Conservation (phyloP, 345 rosid genomes). For the Fremontodendron californicum region DNA sequence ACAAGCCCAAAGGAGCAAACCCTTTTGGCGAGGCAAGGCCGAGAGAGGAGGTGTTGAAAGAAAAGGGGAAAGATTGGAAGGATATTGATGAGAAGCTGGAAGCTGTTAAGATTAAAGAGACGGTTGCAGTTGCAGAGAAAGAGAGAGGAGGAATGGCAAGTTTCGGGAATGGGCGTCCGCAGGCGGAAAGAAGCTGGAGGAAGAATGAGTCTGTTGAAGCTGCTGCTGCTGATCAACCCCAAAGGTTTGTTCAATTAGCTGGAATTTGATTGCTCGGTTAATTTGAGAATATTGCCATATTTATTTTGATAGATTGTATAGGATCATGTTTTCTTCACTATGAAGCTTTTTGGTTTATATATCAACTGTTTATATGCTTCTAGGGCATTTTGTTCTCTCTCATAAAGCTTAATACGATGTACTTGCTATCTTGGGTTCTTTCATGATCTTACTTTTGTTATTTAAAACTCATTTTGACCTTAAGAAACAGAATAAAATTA, state of each 20-base stretch:
- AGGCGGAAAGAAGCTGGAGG: slow-evolving; percentile 46
- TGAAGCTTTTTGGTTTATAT: background rate
- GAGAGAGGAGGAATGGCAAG: slow-evolving; percentile 39
- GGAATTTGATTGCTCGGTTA: slow-evolving; percentile 21
- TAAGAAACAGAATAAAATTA: background rate
- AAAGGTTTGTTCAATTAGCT: slow-evolving; percentile 29
- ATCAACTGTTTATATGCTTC: background rate
- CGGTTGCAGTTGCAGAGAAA: slow-evolving; percentile 33
- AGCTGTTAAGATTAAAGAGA: slow-evolving; percentile 44
- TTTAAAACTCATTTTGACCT: background rate
- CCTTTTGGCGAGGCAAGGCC: slow-evolving; percentile 97
- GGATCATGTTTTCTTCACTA: background rate
- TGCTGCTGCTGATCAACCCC: slow-evolving; percentile 15
- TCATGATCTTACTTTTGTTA: background rate
- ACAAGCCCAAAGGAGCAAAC: slow-evolving; percentile 58
- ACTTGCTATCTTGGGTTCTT: slow-evolving; percentile 1
- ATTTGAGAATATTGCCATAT: slow-evolving; percentile 14
- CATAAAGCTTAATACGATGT: background rate
- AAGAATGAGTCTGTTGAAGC: slow-evolving; percentile 38
- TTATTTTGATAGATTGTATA: background rate
- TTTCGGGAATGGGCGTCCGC: slow-evolving; percentile 39
- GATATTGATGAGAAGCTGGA: slow-evolving; percentile 91
- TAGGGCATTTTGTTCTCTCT: background rate
- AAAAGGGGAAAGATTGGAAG: slow-evolving; percentile 88
- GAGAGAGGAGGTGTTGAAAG: slow-evolving; percentile 89